Conservation (phyloP, 768 basidiomycete species). For the Boletus coccyginus region DNA sequence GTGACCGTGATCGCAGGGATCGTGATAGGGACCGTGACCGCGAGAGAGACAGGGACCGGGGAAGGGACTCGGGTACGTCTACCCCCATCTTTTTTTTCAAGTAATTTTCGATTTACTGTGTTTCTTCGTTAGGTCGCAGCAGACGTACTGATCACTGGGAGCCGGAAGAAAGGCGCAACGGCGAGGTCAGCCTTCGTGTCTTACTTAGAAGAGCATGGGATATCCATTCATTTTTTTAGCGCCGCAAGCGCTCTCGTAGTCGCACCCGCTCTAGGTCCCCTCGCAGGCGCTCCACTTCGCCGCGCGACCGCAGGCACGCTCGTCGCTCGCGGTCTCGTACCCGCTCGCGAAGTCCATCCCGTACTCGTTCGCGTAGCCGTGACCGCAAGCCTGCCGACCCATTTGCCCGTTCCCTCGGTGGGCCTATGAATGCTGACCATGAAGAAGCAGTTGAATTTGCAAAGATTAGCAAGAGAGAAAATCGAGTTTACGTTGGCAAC, state of each 20-base stretch:
- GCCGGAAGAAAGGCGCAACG: constrained; percentile 71
- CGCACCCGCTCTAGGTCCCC: constrained; percentile 66
- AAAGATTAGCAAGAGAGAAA: constrained; percentile 96
- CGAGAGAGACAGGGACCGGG: constrained; percentile 45
- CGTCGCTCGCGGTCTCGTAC: constrained; percentile 66
- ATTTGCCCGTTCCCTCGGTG: constrained; percentile 78
- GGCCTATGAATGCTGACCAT: constrained; percentile 86
- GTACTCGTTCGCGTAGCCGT: constrained; percentile 52
- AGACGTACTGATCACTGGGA: constrained; percentile 76
- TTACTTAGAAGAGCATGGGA: not conserved
- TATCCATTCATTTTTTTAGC: constrained; percentile 34
- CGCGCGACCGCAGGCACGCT: constrained; percentile 51
- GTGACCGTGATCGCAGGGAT: constrained; percentile 41
- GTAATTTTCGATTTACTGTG: not conserved
- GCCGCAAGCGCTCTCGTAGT: constrained; percentile 65
- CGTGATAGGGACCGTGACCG: constrained; percentile 42
- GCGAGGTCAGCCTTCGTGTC: constrained; percentile 50
- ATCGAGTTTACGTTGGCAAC: constrained; percentile 98
- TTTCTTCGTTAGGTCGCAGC: constrained; percentile 40
- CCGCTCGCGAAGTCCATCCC: constrained; percentile 52
- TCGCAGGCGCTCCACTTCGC: constrained; percentile 63
- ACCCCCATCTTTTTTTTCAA: not conserved
- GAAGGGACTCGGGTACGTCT: constrained; percentile 57
- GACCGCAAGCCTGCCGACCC: constrained; percentile 60
- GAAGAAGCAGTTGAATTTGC: constrained; percentile 96